Percentiles rank a stretch among this genome's conserved stretches.
These are phyloP conservation scores for Sphaceloma murrayae DNA, from an alignment of 2,329 filamentous ascomycete genomes.

Conservation along the genomic window DNA sequence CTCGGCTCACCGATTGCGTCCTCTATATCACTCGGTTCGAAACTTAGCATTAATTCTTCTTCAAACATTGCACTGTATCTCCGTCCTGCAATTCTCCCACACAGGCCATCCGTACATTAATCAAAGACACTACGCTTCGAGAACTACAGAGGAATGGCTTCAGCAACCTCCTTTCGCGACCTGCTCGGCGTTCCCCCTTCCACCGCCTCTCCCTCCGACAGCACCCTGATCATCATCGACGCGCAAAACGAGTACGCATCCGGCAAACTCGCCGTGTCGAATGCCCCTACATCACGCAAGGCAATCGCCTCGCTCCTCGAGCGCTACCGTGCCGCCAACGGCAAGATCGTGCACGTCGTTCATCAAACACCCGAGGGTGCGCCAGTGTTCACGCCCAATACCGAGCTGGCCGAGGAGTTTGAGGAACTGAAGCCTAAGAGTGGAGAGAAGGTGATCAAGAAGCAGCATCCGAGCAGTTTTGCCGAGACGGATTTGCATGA, in stretches of 20 bases:
- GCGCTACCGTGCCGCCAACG: conserved; percentile 48
- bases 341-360: conserved; percentile 52
- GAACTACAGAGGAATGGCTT: conserved; percentile 14
- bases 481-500: conserved; percentile 50
- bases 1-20: too few species aligned
- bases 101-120: too few species aligned
- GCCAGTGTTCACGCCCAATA: conserved; percentile 56
- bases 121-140: too few species aligned
- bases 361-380: conserved; percentile 52
- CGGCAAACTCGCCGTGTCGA: conserved; percentile 48
- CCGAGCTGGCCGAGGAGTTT: conserved; percentile 51
- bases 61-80: too few species aligned
- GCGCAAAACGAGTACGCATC: conserved; percentile 60
- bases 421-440: conserved; percentile 46
- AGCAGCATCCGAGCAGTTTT: conserved; percentile 51
- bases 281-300: conserved; percentile 45
- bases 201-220: conserved; percentile 49
- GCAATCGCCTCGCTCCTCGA: conserved; percentile 49
- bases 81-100: too few species aligned
- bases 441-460: conserved; percentile 49
- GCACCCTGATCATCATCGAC: conserved; percentile 54
- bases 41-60: too few species aligned
- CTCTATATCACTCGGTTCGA: too few species aligned
- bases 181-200: conserved; percentile 47
- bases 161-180: conserved; percentile 38